Evolutionary conservation across 2,329 filamentous ascomycete genomes (phyloP), one percentile per base, ranked within the genome.

Genomic region (Tolypocladium album): DNA sequence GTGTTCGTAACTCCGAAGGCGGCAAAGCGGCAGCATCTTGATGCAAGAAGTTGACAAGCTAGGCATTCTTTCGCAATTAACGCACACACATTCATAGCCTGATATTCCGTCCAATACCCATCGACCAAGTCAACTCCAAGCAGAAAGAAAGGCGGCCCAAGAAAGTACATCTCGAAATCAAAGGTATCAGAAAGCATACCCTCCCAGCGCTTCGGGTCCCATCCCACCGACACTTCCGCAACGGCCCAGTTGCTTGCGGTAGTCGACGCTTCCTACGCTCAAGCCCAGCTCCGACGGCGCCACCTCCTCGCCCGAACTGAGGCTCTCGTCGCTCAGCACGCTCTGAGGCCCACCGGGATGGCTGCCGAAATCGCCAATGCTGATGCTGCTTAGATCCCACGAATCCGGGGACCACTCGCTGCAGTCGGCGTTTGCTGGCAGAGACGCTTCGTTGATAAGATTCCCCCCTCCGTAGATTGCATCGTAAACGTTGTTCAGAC

Each of bases 401-500:
- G 79, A 75, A 61, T 85, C 82, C 0, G 82, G 80, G 1, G 82
- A 81, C 84, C 82, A 86, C 58, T 76, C 75, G 24, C 71, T 72
- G 43, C 71, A 68, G 56, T 69, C 69, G 17, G 74, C 70, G 1
- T 72, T 66, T n/a, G 73, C 75, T 0, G 77, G 69, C 22, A 79
- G 73, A 13, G 79, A 73, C 27, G 79, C 76, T 40, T 79, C 75
- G 39, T 80, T 70, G 4, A 74, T 75, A 62, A 77, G 73, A 55
- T 78, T 79, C 12, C 82, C 80, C 0, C 88, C 88, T 43, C 88
- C 89, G 65, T 92, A 92, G 59, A 91, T 90, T 47, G 87, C 87
- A 68, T 91, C 88, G 72, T 90, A 94, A n/a, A 95, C 88, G 68
- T 93, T 95, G 59, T 87, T 84, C 64, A 88, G 82, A 0, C 90